phyloP scores from a whole-genome alignment of 192 early-diverging fungal genomes.

The Phlyctochytrium bullatum region DNA sequence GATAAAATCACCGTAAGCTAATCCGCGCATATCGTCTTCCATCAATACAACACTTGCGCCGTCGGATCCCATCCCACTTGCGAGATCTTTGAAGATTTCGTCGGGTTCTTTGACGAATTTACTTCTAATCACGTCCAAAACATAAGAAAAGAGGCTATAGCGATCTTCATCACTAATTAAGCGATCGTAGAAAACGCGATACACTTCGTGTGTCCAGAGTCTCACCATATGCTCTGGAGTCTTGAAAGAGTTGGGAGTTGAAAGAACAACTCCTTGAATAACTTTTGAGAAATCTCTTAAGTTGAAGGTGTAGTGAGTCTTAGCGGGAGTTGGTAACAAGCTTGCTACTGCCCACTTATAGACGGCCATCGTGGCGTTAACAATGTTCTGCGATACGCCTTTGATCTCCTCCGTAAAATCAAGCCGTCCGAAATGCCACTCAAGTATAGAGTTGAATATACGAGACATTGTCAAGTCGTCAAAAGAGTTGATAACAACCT shows the following conservation, averaged over 20 bases:
- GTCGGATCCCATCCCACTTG: conserved; percentile 39
- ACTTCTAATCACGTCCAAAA: conserved; percentile 43
- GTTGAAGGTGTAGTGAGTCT: conserved; percentile 68
- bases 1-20: conserved; percentile 59
- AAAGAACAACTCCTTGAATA: conserved; percentile 57
- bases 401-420: conserved; percentile 55
- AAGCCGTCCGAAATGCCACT: conserved; percentile 55
- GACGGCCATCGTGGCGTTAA: conserved; percentile 45
- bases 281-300: conserved; percentile 59
- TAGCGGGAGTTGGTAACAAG: conserved; percentile 63
- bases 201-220: conserved; percentile 61
- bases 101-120: conserved; percentile 47
- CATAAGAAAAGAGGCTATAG: conserved; percentile 42
- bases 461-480: conserved; percentile 53
- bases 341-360: conserved; percentile 57
- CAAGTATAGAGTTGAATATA: conserved; percentile 59
- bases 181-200: conserved; percentile 57
- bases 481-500: conserved; percentile 60
- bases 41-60: conserved; percentile 43
- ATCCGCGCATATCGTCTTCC: conserved; percentile 58
- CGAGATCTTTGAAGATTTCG: conserved; percentile 44
- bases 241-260: conserved; percentile 44
- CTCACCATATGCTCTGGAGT: conserved; percentile 41
- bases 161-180: conserved; percentile 57
- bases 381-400: conserved; percentile 34